phyloP scores from a whole-genome alignment of 257 asterid species.

The Petrea volubilis region DNA sequence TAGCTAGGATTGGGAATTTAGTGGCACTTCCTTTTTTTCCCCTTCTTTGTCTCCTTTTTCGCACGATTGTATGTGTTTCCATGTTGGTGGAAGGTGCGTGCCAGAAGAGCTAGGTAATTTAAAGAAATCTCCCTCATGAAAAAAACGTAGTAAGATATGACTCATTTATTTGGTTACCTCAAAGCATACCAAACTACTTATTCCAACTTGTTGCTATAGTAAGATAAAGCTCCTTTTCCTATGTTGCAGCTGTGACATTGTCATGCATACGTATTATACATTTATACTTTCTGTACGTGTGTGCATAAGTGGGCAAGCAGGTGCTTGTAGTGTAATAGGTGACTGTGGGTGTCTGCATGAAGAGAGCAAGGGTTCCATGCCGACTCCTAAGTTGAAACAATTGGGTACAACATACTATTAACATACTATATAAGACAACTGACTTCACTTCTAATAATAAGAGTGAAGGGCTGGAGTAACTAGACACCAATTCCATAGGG shows the following conservation, averaged over 20 bases:
- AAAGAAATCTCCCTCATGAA: neutral
- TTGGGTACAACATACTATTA: neutral
- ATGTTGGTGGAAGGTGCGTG: neutral
- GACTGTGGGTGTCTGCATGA: neutral
- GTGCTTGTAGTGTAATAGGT: neutral
- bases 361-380: neutral
- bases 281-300: neutral
- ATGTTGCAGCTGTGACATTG: neutral
- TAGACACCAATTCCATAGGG: neutral
- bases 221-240: neutral
- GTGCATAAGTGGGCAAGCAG: neutral
- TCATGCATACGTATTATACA: neutral
- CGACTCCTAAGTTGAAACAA: neutral
- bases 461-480: neutral
- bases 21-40: neutral
- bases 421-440: neutral
- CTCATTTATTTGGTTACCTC: neutral
- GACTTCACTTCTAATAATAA: no score
- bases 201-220: constrained; percentile 5
- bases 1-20: neutral
- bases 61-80: neutral
- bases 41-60: neutral
- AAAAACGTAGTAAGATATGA: neutral
- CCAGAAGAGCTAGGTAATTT: neutral
- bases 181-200: constrained; percentile 1